Percentiles rank a stretch among this genome's conserved stretches.
These are phyloP conservation scores for Diutina mesorugosa DNA, from an alignment of 1,139 yeast genomes.

Conservation along the genomic window DNA sequence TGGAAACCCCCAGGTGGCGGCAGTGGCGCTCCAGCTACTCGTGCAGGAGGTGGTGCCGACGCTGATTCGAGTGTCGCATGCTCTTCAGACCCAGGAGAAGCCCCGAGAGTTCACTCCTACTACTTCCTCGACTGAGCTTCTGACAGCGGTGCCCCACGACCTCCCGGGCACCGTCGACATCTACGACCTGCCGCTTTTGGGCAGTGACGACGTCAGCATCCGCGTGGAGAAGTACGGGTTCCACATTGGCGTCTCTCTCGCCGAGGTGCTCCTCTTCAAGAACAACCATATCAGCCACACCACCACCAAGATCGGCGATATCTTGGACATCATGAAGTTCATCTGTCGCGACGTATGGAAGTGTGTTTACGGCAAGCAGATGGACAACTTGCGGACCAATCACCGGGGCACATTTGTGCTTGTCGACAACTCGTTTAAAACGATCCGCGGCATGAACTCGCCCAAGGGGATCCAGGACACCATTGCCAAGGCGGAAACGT, in stretches of 20 bases:
- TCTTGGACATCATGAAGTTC: constrained; percentile 78
- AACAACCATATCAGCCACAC: constrained; percentile 25
- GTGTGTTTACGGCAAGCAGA: constrained; percentile 66
- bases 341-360: constrained; percentile 90
- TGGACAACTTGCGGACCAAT: constrained; percentile 84
- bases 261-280: constrained; percentile 56
- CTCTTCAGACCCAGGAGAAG: constrained; percentile 7
- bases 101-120: constrained; percentile 6
- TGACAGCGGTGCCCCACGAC: constrained; percentile 12
- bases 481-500: constrained; percentile 33
- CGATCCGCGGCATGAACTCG: constrained; percentile 44
- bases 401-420: constrained; percentile 80
- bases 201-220: constrained; percentile 40
- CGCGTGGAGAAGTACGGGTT: constrained; percentile 63
- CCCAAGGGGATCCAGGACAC: constrained; percentile 36
- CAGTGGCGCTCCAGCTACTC: constrained; percentile 43
- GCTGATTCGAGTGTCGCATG: constrained; percentile 41
- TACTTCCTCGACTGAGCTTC: constrained; percentile 13
- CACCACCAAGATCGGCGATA: constrained; percentile 36
- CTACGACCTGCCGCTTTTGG: constrained; percentile 19
- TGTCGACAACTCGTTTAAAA: constrained; percentile 51
- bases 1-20: constrained; percentile 23
- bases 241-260: constrained; percentile 59
- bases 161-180: constrained; percentile 31
- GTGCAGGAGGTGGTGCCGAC: constrained; percentile 68